phyloP scores from a whole-genome alignment of 2,329 filamentous ascomycete species.

The Neofusicoccum sp. region DNA sequence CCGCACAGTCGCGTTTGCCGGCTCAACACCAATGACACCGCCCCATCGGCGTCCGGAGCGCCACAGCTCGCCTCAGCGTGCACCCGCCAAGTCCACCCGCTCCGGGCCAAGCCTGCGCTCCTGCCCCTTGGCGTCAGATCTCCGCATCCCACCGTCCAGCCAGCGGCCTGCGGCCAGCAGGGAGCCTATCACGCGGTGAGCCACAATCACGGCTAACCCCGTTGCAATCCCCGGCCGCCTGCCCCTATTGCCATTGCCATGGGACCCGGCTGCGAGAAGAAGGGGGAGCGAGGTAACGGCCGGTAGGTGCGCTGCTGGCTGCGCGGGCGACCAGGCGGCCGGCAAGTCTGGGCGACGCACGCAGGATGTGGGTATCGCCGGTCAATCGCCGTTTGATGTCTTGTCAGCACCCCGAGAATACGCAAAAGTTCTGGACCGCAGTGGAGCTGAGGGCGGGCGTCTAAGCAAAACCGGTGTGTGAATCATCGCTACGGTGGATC shows the following conservation, averaged over 20 bases:
- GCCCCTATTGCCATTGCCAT: neutral
- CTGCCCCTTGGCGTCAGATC: constrained; percentile 15
- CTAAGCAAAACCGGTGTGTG: constrained; percentile 11
- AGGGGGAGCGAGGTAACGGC: neutral
- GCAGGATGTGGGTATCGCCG: no score
- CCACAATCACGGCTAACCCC: constrained; percentile 15
- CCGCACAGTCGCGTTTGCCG: neutral
- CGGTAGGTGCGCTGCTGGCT: neutral
- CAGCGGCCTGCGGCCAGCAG: constrained; percentile 8
- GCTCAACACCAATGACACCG: constrained; percentile 9
- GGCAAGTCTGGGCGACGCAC: no score
- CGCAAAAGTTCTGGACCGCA: constrained; percentile 6
- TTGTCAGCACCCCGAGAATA: neutral
- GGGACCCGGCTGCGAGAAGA: neutral
- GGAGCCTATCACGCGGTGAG: constrained; percentile 14
- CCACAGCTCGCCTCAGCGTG: neutral
- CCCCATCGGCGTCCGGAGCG: neutral
- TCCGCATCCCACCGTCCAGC: constrained; percentile 14
- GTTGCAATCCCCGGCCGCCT: neutral
- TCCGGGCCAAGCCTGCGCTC: constrained; percentile 11
- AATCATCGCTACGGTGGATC: constrained; percentile 5
- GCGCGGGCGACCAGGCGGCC: neutral
- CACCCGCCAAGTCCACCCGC: constrained; percentile 13
- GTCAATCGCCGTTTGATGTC: neutral
- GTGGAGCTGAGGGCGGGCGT: constrained; percentile 1